Conservation (phyloP, 306 rosid genomes). For the Cucurbita argyrosperma region DNA sequence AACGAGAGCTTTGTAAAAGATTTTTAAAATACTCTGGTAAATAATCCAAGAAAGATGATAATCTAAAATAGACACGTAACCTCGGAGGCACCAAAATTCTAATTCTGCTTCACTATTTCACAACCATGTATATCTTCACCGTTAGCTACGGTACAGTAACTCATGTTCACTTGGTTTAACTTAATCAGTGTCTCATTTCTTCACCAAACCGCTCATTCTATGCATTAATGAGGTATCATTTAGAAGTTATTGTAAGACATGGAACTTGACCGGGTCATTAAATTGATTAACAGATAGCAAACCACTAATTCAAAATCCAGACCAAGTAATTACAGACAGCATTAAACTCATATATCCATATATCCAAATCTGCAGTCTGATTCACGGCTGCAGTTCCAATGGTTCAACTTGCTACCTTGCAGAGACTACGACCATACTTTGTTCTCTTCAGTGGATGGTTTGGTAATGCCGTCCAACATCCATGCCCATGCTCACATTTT, state of each 20-base stretch:
- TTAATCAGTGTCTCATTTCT: not conserved
- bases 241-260: not conserved
- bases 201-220: not conserved
- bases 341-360: not conserved
- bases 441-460: not conserved
- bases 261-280: not conserved
- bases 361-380: not conserved
- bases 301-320: not conserved
- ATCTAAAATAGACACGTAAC: not conserved
- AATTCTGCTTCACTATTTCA: not conserved
- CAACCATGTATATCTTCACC: not conserved
- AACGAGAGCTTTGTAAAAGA: not conserved
- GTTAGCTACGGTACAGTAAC: not conserved
- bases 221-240: not conserved
- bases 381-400: not conserved
- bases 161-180: not conserved
- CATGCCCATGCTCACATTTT: not conserved
- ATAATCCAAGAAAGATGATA: not conserved
- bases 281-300: not conserved
- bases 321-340: not conserved
- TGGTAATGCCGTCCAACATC: not conserved
- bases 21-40: not conserved
- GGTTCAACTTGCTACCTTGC: not conserved
- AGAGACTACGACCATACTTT: not conserved
- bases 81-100: not conserved